Evolutionary conservation across 2,329 filamentous ascomycete species (phyloP).

Genomic region (Pseudocercospora macadamiae): DNA sequence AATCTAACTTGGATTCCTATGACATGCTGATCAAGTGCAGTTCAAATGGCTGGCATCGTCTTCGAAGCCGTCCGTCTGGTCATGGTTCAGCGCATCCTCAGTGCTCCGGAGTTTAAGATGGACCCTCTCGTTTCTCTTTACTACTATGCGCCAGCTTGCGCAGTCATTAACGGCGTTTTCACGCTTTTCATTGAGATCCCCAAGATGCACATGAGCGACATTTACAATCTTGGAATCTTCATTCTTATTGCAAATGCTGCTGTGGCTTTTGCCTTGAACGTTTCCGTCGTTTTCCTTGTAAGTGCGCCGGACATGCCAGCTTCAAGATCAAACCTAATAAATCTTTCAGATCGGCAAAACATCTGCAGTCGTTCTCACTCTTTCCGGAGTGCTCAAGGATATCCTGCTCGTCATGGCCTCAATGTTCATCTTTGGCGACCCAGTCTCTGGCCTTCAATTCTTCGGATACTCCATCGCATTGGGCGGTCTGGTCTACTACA

Average conservation of each 20-base stretch:
- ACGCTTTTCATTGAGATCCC: conserved; percentile 76
- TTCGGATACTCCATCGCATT: conserved; percentile 84
- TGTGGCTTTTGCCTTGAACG: conserved; percentile 79
- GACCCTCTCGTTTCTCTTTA: conserved; percentile 88
- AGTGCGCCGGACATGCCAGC: conserved; percentile 34
- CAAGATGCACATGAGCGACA: conserved; percentile 67
- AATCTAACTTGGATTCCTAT: too few relatives aligned
- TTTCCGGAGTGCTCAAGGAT: conserved; percentile 86
- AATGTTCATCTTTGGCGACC: conserved; percentile 79
- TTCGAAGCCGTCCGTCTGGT: conserved; percentile 83
- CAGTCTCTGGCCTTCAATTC: conserved; percentile 74
- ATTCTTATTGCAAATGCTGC: conserved; percentile 76
- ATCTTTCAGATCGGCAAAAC: conserved; percentile 76
- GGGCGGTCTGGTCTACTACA: conserved; percentile 80
- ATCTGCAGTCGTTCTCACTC: conserved; percentile 80
- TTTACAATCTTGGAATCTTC: conserved; percentile 72
- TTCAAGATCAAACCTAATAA: conserved; percentile 12
- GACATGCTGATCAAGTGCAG: conserved; percentile 39
- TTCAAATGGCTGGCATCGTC: conserved; percentile 75
- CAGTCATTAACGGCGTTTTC: conserved; percentile 75
- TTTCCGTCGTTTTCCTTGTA: conserved; percentile 85
- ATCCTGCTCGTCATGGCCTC: conserved; percentile 79
- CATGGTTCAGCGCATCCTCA: conserved; percentile 81
- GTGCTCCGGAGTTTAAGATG: conserved; percentile 87
- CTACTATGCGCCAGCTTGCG: conserved; percentile 86